Conservation (phyloP, 108 stramenopile species). For the Nannochloropsis oceanica region DNA sequence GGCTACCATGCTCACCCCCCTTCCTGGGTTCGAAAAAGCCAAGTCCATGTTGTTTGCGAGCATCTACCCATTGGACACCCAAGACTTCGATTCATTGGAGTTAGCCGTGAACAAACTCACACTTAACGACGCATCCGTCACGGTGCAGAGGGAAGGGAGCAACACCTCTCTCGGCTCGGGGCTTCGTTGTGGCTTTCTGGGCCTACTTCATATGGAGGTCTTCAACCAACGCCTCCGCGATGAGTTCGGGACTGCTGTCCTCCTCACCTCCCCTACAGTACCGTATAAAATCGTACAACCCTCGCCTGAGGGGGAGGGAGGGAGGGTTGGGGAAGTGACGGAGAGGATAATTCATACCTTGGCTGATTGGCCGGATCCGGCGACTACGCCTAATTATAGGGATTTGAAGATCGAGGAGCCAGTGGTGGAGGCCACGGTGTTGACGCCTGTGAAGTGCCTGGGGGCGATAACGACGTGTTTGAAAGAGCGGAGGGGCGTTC, state of each 20-base stretch:
- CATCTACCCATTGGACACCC: slow-evolving; percentile 77
- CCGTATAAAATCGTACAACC: slow-evolving; percentile 49
- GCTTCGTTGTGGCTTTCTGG: slow-evolving; percentile 85
- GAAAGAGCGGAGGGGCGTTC: slow-evolving; percentile 22
- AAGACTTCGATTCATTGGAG: slow-evolving; percentile 71
- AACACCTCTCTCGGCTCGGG: slow-evolving; percentile 57
- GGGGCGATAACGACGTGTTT: slow-evolving; percentile 30
- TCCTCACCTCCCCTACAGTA: slow-evolving; percentile 90
- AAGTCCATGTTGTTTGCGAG: slow-evolving; percentile 80
- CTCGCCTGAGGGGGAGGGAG: background rate
- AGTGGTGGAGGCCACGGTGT: slow-evolving; percentile 53
- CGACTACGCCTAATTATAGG: background rate
- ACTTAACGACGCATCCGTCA: slow-evolving; percentile 77
- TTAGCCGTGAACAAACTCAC: slow-evolving; percentile 74
- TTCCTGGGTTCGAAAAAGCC: slow-evolving; percentile 23
- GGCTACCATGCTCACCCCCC: background rate
- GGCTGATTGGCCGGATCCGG: slow-evolving; percentile 9
- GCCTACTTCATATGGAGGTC: slow-evolving; percentile 91
- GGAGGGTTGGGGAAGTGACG: background rate
- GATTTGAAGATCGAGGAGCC: slow-evolving; percentile 60
- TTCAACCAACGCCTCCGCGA: slow-evolving; percentile 69
- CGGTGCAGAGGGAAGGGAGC: slow-evolving; percentile 44
- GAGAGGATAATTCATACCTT: background rate
- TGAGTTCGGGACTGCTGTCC: slow-evolving; percentile 76
- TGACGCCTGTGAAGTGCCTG: slow-evolving; percentile 27